Evolutionary conservation across 2,329 filamentous ascomycete genomes (phyloP).

Genomic region (Leptographium procerum): DNA sequence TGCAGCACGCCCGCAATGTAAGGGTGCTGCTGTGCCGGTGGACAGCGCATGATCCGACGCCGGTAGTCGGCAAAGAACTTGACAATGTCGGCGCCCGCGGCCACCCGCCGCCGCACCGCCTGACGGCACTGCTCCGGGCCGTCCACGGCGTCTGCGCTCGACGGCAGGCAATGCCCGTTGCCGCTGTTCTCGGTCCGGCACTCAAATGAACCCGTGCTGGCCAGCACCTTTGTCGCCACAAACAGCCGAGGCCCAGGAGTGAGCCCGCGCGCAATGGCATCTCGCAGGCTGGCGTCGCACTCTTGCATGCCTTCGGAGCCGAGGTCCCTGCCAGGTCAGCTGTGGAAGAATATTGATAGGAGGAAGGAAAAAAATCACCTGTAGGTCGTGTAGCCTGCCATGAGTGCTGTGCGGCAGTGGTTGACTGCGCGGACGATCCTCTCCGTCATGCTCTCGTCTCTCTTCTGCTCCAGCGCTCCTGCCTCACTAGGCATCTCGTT

Average conservation of each 20-base stretch:
- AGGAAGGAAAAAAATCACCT: neutral
- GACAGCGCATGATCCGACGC: conserved; percentile 31
- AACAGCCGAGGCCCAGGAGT: conserved; percentile 43
- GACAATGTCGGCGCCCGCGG: conserved; percentile 38
- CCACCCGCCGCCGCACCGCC: conserved; percentile 34
- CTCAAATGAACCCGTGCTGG: conserved; percentile 38
- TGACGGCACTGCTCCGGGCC: conserved; percentile 32
- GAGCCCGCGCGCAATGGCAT: conserved; percentile 42
- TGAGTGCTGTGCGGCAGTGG: conserved; percentile 37
- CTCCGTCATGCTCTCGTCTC: conserved; percentile 46
- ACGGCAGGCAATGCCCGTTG: conserved; percentile 20
- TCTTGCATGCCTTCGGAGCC: conserved; percentile 40
- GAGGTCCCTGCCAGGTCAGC: conserved; percentile 33
- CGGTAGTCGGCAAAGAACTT: conserved; percentile 43
- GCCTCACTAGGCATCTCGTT: conserved; percentile 22
- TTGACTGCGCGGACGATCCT: conserved; percentile 42
- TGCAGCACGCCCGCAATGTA: conserved; percentile 18
- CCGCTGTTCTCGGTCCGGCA: conserved; percentile 34
- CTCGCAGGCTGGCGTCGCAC: conserved; percentile 38
- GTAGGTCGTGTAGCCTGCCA: conserved; percentile 48
- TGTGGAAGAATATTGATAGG: no score
- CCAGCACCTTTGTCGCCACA: conserved; percentile 40
- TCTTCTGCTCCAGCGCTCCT: conserved; percentile 34
- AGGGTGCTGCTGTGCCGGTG: conserved; percentile 9
- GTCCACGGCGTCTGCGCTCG: conserved; percentile 33